Evolutionary conservation across 2,329 filamentous ascomycete genomes (phyloP), one percentile per base, ranked within the genome.

Genomic region (Fusarium drepaniforme): DNA sequence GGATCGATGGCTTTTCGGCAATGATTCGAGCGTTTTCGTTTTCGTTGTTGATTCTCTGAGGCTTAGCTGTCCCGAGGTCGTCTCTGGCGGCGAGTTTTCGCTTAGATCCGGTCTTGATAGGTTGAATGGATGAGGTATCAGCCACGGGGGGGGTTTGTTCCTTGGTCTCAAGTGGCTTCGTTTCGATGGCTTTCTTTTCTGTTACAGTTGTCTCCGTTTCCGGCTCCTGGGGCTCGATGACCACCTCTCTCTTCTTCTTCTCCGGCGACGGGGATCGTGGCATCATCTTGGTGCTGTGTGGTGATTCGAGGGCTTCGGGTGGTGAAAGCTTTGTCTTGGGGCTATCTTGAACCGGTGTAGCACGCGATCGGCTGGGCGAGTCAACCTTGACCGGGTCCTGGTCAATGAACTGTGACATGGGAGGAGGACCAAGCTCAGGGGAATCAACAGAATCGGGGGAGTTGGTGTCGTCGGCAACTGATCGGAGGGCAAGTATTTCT

Each of bases 391-490:
- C 83, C 1, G 86, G 86, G 60, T 90, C 88, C 63, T 88, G 86
- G 40, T 91, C 87, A n/a, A 91, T 86, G 72, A 88, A 90, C 67
- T 88, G 86, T 11, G 89, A 91, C 53, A 90, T 85, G 1, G 90
- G 89, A 7, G 90, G 90, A 5, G 91, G 89, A 0, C 92, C 93
- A 53, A 95, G 87, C 67, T 94, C 92, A 8, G 93, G 92, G 4
- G 93, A 94, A 46, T 92, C 90, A 53, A 86, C 87, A 38, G 85
- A 85, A 66, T 86, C 84, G 42, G 86, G 86, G 38, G 86, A 85
- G 60, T 86, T 84, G 53, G 81, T 82, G 8, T 81, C 85, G 62
- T 86, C 84, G 15, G 85, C 86, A 57, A 88, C 85, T 42, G 85
- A 85, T 62, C 86, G 86, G 37, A 92, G 84, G n/a, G 87, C 92